Evolutionary conservation across 805 yeast genomes (phyloP), one percentile per base, ranked within the genome.

Genomic region (Cyberlindnera galapagoensis): DNA sequence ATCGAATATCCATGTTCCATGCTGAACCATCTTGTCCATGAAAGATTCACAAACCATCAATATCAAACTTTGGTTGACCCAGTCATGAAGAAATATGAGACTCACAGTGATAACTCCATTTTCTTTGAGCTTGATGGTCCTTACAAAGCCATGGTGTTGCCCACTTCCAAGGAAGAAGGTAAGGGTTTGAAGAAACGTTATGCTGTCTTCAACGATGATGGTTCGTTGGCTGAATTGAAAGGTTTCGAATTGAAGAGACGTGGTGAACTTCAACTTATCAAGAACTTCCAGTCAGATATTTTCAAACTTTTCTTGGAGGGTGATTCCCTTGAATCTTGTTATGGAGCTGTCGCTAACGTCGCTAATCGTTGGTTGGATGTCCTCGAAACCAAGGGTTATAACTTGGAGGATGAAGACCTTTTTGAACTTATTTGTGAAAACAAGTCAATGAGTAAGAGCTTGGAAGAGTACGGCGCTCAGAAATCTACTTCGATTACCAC

Each of bases 81-180:
- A 0, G 68, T 66, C 2, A 69, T 63, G 13, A 69, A 75, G 51
- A 74, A 71, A 45, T 92, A 90, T 58, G 76, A 79, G 34, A 80
- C 87, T 0, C 71, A 71, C 30, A 77, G 90, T 14, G 98, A 92
- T 50, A 92, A 92, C 57, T 82, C 96, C 11, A 92, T 92, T 58
- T 90, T 90, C 61, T 92, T 92, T 46, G 99, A 92, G 55, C 96
- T 94, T 13, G 99, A 92, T 63, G 99, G 99, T 9, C 99, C 99
- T 1, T 92, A 92, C 54, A 82, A 77, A 49, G 98, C 98, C 0
- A 92, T 92, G 98, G 74, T 92, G 36, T 67, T 92, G 31, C 99
- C 99, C 5, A 87, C 97, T 0, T 90, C 97, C 0, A 85, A 86
- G 43, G 98, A 92, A 54, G 97, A 94, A 65, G 97, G 95, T 28